These are phyloP conservation scores for Exophiala oligosperma DNA, from an alignment of 2,329 filamentous ascomycete species.

Conservation along the genomic window DNA sequence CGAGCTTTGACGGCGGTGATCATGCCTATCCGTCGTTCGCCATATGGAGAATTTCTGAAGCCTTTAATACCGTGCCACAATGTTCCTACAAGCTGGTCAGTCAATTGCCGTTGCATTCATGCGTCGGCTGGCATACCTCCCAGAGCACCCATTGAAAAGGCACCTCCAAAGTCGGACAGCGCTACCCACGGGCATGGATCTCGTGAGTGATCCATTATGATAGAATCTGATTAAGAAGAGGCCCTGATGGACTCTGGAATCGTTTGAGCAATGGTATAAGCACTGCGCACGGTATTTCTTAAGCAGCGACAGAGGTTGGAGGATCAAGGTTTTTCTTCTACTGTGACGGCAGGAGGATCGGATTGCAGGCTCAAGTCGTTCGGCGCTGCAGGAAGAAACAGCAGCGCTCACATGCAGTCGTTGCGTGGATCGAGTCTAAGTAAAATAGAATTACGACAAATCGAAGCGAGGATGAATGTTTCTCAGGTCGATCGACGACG, in stretches of 20 bases:
- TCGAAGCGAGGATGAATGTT: background rate
- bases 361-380: background rate
- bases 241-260: background rate
- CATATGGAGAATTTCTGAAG: constrained; percentile 84
- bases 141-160: constrained; percentile 81
- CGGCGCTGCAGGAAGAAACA: background rate
- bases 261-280: background rate
- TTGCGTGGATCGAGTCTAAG: too few relatives aligned
- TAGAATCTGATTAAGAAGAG: background rate
- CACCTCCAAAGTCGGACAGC: constrained; percentile 95
- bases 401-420: background rate
- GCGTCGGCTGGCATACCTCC: constrained; percentile 12
- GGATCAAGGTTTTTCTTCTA: too few relatives aligned
- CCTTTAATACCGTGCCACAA: constrained; percentile 98
- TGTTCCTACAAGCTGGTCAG: constrained; percentile 71
- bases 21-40: constrained; percentile 92
- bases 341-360: too few relatives aligned
- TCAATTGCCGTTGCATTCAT: background rate
- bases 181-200: constrained; percentile 97
- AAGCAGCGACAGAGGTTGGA: background rate
- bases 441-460: background rate
- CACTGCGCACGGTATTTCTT: background rate
- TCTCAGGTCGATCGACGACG: background rate
- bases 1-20: constrained; percentile 97
- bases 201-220: constrained; percentile 84